Percentiles rank a stretch among this genome's conserved stretches.
Evolutionary conservation across 2,329 filamentous ascomycete species (phyloP).

Genomic region (Penicillium nordicum): DNA sequence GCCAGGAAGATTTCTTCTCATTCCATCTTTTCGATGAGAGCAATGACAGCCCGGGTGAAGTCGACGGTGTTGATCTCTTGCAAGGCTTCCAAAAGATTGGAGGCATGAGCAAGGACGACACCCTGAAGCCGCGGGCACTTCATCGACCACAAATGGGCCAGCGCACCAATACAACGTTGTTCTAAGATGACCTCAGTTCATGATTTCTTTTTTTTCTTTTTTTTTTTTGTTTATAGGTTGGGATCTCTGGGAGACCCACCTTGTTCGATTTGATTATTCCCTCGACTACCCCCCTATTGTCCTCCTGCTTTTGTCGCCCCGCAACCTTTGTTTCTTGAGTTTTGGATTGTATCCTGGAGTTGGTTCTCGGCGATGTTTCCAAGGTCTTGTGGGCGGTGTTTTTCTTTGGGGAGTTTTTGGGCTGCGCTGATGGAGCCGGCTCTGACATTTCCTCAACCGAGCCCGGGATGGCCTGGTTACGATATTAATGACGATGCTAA

Average conservation of each 20-base stretch:
- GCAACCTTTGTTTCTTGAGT: constrained; percentile 9
- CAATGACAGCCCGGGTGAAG: constrained; percentile 43
- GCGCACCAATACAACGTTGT: constrained; percentile 35
- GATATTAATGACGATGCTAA: constrained; percentile 40
- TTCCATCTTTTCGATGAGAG: constrained; percentile 48
- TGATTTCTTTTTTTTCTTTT: constrained; percentile 1
- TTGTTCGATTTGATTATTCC: constrained; percentile 2
- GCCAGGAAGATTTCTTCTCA: constrained; percentile 47
- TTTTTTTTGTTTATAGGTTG: background rate
- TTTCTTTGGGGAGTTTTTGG: constrained; percentile 31
- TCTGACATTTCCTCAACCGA: constrained; percentile 27
- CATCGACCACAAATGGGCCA: constrained; percentile 31
- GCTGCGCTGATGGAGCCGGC: constrained; percentile 22
- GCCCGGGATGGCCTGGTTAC: constrained; percentile 33
- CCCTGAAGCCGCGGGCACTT: constrained; percentile 28
- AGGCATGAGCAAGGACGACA: constrained; percentile 35
- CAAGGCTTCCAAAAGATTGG: constrained; percentile 50
- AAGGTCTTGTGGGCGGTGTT: constrained; percentile 19
- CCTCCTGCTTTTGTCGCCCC: background rate
- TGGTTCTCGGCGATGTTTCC: constrained; percentile 17
- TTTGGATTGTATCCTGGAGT: constrained; percentile 20
- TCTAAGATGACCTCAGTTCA: constrained; percentile 17
- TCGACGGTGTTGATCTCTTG: constrained; percentile 46
- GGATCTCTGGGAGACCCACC: constrained; percentile 3
- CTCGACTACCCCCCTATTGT: background rate